Base-by-base conservation (phyloP, 1,139 yeast genomes). In the Taphrina confusa region DNA sequence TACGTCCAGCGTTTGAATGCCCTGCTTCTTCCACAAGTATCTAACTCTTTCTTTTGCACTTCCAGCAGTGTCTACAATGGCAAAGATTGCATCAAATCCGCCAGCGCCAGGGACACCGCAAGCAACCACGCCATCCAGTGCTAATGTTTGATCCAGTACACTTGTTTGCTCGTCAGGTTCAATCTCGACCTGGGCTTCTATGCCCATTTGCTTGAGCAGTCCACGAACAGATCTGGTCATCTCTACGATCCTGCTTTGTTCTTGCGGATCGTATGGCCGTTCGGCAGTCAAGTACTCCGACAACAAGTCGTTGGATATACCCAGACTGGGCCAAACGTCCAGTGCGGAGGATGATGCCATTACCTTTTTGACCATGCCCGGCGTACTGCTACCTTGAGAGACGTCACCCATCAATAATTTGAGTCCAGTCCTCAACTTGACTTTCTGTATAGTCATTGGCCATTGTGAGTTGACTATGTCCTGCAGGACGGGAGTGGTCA, bases 91-190 rank as follows among this genome's bases (percentile, higher is more conserved):
- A 75, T 92, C 98, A 70, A 82, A 87, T 0, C 98, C 98, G 22
- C 98, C 98, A 0, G 98, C 98, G 1, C 98, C 98, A 0, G 98
- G 98, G 2, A 92, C 96, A 31, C 92, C 94, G 9, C 96, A 97
- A 0, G 96, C 95, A 22, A 91, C 68, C 42, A 90, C 94, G 11
- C 98, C 98, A 0, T 76, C 76, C 18, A 87, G 65, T 23, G 67
- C 62, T 20, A 71, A 67, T 65, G 94, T 85, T 16, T 74, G 72
- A 68, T 92, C 83, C n/a, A 94, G 74, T 6, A 92, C 75, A 3
- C 66, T 62, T 0, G 96, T 87, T 73, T 94, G 98, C 22, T 78
- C 75, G 1, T 71, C 73, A 0, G 98, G 98, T 72, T 92, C 98
- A 57, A 92, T 82, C n/a, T 86, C 88, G 0, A 95, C 97, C 0